phyloP scores from a whole-genome alignment of 148 eudicot genomes.

The Fagopyrum esculentum region DNA sequence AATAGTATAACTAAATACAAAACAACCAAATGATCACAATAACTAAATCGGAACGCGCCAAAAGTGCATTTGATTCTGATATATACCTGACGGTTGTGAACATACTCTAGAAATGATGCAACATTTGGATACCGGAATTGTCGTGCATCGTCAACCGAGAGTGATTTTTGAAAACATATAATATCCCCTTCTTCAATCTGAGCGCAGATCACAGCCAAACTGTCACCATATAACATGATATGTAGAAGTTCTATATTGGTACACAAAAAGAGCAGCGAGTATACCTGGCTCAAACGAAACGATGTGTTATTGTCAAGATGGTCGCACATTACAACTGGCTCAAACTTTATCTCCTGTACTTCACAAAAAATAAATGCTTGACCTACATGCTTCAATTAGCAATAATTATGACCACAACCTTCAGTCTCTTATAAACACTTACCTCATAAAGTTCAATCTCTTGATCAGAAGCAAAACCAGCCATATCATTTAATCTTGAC shows the following conservation, averaged over 20 bases:
- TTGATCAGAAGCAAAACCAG: conserved; percentile 73
- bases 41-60: no score
- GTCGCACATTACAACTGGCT: conserved; percentile 90
- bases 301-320: conserved; percentile 57
- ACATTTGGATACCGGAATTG: conserved; percentile 58
- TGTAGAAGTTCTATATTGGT: background rate
- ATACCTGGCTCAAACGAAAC: conserved; percentile 72
- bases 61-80: background rate
- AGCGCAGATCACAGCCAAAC: conserved; percentile 9
- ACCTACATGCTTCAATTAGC: background rate
- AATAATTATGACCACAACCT: background rate
- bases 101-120: conserved; percentile 83
- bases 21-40: no score
- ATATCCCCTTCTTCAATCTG: conserved; percentile 99
- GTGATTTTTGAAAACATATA: conserved; percentile 77
- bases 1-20: background rate
- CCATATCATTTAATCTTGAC: conserved; percentile 62
- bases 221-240: background rate
- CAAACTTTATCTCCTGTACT: conserved; percentile 85
- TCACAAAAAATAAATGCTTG: conserved; percentile 9
- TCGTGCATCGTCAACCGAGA: conserved; percentile 37
- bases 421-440: background rate
- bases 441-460: conserved; percentile 84
- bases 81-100: conserved; percentile 89
- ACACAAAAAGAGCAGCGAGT: conserved; percentile 6